Evolutionary conservation across 257 asterid genomes (phyloP).

Genomic region (Penstemon eatonii): DNA sequence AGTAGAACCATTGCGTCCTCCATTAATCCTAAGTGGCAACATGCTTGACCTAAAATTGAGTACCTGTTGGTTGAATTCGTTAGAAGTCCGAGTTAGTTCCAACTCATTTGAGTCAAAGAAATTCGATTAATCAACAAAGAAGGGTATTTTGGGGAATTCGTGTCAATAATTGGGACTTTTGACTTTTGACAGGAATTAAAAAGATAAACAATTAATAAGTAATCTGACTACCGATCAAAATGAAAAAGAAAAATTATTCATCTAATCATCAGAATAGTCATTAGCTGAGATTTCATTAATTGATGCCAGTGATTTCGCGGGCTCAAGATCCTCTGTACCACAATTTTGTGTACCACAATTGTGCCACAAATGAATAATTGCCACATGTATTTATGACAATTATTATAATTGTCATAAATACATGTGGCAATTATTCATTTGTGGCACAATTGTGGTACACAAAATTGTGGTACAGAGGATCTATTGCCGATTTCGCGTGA

Average conservation of each 20-base stretch:
- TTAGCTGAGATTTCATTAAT: constrained; percentile 33
- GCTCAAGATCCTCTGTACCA: no score
- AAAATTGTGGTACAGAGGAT: no score
- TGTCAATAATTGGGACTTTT: background rate
- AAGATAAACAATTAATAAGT: no score
- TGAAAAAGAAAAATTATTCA: background rate
- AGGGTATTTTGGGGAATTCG: no score
- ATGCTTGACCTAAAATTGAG: constrained; percentile 56
- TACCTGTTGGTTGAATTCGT: constrained; percentile 43
- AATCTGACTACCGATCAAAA: no score
- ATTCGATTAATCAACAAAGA: no score
- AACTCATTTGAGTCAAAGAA: background rate
- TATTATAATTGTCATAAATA: no score
- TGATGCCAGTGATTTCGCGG: constrained; percentile 41
- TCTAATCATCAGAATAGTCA: constrained; percentile 2
- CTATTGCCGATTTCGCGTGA: constrained; percentile 54
- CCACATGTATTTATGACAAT: no score
- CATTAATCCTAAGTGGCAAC: constrained; percentile 61
- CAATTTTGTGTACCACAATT: no score
- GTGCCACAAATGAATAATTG: no score
- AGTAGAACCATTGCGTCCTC: constrained; percentile 59
- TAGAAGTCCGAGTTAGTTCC: constrained; percentile 18
- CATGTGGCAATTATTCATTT: no score
- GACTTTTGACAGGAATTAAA: constrained; percentile 1
- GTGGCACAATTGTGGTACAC: no score